Base-by-base conservation (phyloP, 345 rosid genomes). In the Citropsis articulata region DNA sequence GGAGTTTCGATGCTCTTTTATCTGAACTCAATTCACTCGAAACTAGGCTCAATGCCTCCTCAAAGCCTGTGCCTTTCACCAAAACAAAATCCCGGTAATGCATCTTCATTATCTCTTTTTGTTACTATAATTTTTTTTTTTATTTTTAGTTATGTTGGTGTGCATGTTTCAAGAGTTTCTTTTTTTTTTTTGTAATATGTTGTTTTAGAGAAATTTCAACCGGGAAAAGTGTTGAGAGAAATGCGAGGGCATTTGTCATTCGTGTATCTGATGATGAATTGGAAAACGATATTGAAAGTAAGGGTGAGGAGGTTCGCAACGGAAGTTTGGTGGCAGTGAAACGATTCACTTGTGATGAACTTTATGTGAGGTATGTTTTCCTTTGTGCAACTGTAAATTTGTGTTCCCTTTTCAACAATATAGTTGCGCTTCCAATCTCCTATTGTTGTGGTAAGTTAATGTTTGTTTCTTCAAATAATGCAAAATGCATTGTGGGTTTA, bases 1-100 rank as follows among this genome's bases (percentile, higher is more conserved):
- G 98, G 99, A 87, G 86, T 77, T 89, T 93, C 31, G 81, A 83
- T 53, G 60, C 87, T 45, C 80, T 92, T 48, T 79, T 90, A 38
- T 82, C 90, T 8, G 97, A 91, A 87, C 88, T 95, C 25, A 69
- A 84, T 66, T 89, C 93, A 4, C 85, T 95, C 70, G 97, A 92
- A 73, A 81, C 83, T 78, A 92, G 86, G 84, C 86, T 95, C 69
- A 84, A 71, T 81, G 81, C 61, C 36, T 87, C 90, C 80, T 80
- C 91, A 19, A 72, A 72, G 66, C 79, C 88, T 0, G 82, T 82
- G 65, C 90, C 89, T 66, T 86, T 83, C 73, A 66, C 83, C 79
- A 90, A 91, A 73, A 75, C 83, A 24, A 76, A 79, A 61, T 82
- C 84, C 24, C 71, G 89, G 98, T 93, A 82, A 10, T 31, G 18